Conservation (phyloP, 768 basidiomycete species). For the Xerocomellus dryophilus region DNA sequence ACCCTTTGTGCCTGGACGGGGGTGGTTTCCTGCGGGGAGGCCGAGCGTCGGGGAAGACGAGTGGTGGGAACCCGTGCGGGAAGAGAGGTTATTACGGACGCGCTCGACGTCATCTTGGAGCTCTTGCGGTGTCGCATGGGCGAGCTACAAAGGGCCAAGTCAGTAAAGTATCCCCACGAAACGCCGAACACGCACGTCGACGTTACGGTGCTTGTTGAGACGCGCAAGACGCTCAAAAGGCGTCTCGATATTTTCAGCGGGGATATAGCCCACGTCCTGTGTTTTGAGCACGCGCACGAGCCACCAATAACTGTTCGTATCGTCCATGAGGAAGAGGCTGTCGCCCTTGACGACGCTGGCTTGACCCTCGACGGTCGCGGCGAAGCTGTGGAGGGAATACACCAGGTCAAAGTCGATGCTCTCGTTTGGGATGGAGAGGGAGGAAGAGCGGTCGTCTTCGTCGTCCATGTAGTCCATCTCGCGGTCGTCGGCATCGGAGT, state of each 20-base stretch:
- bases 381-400: constrained; percentile 92
- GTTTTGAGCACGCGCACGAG: constrained; percentile 97
- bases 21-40: constrained; percentile 27
- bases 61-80: constrained; percentile 46
- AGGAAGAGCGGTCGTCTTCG: constrained; percentile 76
- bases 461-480: constrained; percentile 68
- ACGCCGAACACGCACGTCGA: constrained; percentile 65
- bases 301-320: constrained; percentile 99
- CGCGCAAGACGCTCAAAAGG: constrained; percentile 94
- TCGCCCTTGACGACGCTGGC: constrained; percentile 99
- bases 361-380: constrained; percentile 97
- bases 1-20: constrained; percentile 36
- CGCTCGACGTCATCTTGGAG: constrained; percentile 56
- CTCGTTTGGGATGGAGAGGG: constrained; percentile 84
- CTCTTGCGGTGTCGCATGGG: constrained; percentile 45
- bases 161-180: background rate
- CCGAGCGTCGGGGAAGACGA: constrained; percentile 48
- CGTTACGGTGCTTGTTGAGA: constrained; percentile 95
- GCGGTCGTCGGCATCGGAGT: constrained; percentile 70
- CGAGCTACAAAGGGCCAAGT: constrained; percentile 21
- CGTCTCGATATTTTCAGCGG: constrained; percentile 98
- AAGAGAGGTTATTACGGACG: constrained; percentile 48
- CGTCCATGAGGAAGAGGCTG: constrained; percentile 93
- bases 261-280: constrained; percentile 98
- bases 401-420: constrained; percentile 93